These are phyloP conservation scores for Aristolochia contorta DNA, from an alignment of 164 flowering plant species.

Conservation along the genomic window DNA sequence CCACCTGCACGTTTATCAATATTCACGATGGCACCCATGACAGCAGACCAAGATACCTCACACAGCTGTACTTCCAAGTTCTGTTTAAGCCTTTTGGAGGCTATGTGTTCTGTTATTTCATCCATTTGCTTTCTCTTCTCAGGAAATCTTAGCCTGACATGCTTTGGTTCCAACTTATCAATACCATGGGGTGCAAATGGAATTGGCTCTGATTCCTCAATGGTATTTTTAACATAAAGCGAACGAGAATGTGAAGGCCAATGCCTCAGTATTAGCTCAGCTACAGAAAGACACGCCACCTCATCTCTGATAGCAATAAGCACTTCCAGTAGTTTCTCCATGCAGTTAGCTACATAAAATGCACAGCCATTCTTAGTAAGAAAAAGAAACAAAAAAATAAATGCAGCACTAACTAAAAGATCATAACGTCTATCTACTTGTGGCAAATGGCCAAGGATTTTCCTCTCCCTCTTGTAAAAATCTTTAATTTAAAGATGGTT, in stretches of 20 bases:
- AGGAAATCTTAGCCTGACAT: slow-evolving; percentile 64
- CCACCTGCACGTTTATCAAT: slow-evolving; percentile 17
- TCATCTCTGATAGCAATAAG: slow-evolving; percentile 97
- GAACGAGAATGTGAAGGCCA: slow-evolving; percentile 99
- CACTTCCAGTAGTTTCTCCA: slow-evolving; percentile 97
- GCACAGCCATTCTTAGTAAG: background rate
- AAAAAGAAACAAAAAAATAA: background rate
- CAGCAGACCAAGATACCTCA: slow-evolving; percentile 71
- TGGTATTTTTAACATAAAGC: slow-evolving; percentile 72
- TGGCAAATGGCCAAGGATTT: no score
- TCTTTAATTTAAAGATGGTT: background rate
- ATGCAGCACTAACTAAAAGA: background rate
- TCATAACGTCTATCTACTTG: background rate
- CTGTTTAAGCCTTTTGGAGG: slow-evolving; percentile 41
- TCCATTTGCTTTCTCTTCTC: slow-evolving; percentile 61
- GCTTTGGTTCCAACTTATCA: slow-evolving; percentile 86
- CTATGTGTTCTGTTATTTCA: slow-evolving; percentile 18
- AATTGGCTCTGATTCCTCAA: slow-evolving; percentile 65
- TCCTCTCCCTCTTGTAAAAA: background rate
- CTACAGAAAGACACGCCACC: slow-evolving; percentile 84
- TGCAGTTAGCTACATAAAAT: slow-evolving; percentile 78
- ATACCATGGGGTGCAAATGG: slow-evolving; percentile 92
- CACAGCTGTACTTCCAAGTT: slow-evolving; percentile 41
- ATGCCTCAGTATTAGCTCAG: slow-evolving; percentile 72
- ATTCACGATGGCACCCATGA: slow-evolving; percentile 47